phyloP scores from a whole-genome alignment of 306 rosid genomes.

The Glycine soja region DNA sequence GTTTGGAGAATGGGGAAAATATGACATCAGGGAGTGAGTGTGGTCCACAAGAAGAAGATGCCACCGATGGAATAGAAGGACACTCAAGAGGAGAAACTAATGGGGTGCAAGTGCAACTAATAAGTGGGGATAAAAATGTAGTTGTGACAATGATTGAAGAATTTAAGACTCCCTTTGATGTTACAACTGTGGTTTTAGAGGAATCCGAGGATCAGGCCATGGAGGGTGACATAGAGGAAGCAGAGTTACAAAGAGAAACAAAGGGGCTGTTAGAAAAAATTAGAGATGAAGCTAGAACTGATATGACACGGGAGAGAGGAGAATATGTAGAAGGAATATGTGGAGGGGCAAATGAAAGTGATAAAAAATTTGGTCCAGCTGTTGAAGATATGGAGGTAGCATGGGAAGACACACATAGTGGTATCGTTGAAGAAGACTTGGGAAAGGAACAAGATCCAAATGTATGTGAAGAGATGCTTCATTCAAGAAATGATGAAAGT shows the following conservation, averaged over 20 bases:
- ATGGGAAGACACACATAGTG: neutral
- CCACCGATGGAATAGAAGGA: too few relatives aligned
- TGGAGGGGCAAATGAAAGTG: slow-evolving; percentile 22
- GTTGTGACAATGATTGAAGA: neutral
- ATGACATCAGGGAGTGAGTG: neutral
- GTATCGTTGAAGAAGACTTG: neutral
- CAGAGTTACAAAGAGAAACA: slow-evolving; percentile 56
- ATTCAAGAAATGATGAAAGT: slow-evolving; percentile 32
- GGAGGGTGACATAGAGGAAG: slow-evolving; percentile 50
- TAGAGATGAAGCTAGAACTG: slow-evolving; percentile 60
- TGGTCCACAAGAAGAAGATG: neutral
- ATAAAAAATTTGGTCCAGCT: slow-evolving; percentile 1
- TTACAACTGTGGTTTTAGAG: slow-evolving; percentile 35
- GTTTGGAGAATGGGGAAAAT: neutral
- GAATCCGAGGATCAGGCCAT: slow-evolving; percentile 43
- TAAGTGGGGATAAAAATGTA: slow-evolving; percentile 1
- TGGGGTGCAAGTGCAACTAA: slow-evolving; percentile 33
- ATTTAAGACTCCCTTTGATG: too few relatives aligned
- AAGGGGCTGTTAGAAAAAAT: slow-evolving; percentile 55
- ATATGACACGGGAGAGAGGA: neutral
- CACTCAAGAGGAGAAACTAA: too few relatives aligned
- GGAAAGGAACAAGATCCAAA: slow-evolving; percentile 9
- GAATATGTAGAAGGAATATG: neutral
- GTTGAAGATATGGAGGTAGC: neutral
- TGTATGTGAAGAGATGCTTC: slow-evolving; percentile 26